These are phyloP conservation scores for Lolium rigidum DNA, from an alignment of 176 grass and related monocot genomes.

Conservation along the genomic window DNA sequence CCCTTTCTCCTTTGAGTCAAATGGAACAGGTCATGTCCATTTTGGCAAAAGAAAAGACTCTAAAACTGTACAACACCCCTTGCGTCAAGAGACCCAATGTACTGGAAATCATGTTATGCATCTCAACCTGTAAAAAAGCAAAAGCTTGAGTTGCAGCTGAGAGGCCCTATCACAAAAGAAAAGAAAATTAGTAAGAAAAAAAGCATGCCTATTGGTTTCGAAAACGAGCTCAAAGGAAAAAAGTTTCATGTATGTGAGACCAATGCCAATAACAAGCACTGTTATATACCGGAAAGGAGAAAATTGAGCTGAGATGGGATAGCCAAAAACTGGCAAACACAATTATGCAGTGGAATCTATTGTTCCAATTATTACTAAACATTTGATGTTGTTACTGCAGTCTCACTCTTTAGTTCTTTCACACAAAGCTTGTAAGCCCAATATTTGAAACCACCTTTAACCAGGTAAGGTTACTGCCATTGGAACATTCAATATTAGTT, in stretches of 20 bases:
- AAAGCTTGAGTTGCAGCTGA: slow-evolving; percentile 74
- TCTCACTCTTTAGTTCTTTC: no score
- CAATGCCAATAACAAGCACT: neutral
- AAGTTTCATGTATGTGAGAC: slow-evolving; percentile 36
- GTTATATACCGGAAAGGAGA: no score
- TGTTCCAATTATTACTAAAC: no score
- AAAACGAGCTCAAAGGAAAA: neutral
- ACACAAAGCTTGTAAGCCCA: no score
- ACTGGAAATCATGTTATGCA: slow-evolving; percentile 10
- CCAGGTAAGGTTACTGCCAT: no score
- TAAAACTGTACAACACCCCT: neutral
- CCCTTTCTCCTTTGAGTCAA: neutral
- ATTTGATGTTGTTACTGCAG: no score
- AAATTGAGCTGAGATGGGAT: no score
- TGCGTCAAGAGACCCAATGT: neutral
- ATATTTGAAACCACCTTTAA: no score
- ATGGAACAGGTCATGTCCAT: neutral
- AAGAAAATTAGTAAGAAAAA: slow-evolving; percentile 36
- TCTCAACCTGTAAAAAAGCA: slow-evolving; percentile 13
- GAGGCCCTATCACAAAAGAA: slow-evolving; percentile 64
- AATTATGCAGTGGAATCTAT: no score
- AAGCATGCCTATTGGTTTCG: neutral
- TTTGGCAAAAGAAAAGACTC: neutral
- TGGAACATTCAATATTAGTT: no score
- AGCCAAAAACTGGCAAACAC: no score